phyloP scores from a whole-genome alignment of 805 yeast genomes.

The Candida nemodendra region DNA sequence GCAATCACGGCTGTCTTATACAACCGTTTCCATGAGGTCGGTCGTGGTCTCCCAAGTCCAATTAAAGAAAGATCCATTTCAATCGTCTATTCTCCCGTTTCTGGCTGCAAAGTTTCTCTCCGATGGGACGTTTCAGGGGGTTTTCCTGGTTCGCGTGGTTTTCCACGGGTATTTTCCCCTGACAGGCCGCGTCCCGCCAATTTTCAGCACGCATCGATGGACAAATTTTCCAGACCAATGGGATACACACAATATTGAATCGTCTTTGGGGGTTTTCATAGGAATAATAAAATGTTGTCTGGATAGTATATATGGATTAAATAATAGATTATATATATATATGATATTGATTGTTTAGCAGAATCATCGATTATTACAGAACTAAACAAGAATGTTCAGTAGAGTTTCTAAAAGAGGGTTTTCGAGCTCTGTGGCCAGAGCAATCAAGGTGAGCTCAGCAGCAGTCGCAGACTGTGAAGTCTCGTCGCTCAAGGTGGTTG shows the following conservation, averaged over 20 bases:
- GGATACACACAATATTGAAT: constrained; percentile 12
- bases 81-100: too few relatives aligned
- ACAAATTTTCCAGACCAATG: constrained; percentile 15
- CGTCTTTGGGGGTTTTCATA: neutral
- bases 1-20: neutral
- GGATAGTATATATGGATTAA: neutral
- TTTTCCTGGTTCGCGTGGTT: too few relatives aligned
- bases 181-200: too few relatives aligned
- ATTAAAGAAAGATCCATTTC: too few relatives aligned
- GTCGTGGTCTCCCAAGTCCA: too few relatives aligned
- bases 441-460: constrained; percentile 40
- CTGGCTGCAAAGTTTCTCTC: too few relatives aligned
- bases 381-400: constrained; percentile 29
- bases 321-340: neutral
- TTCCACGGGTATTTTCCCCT: too few relatives aligned
- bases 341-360: neutral
- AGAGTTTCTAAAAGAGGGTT: constrained; percentile 33
- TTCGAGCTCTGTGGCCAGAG: constrained; percentile 42
- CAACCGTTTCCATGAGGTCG: too few relatives aligned
- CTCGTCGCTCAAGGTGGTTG: constrained; percentile 74
- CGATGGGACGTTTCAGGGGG: too few relatives aligned
- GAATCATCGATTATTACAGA: constrained; percentile 6
- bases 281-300: neutral
- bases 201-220: too few relatives aligned
- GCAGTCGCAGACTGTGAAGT: constrained; percentile 57